These are phyloP conservation scores for Asterella californica DNA, from an alignment of 225 moss, liverwort and hornwort genomes.

Conservation along the genomic window DNA sequence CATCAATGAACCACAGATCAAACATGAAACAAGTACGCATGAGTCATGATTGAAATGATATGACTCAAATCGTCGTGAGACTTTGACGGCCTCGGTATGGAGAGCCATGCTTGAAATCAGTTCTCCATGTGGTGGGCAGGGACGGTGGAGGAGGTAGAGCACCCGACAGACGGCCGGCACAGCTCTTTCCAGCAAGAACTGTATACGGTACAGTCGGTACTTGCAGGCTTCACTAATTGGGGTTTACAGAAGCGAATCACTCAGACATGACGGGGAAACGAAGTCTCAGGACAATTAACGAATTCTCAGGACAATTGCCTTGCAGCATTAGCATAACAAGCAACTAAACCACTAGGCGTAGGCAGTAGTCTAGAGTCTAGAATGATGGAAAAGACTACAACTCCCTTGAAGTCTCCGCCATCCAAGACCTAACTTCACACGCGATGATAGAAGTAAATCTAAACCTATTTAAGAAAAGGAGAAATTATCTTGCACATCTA, in stretches of 20 bases:
- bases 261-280: too few species aligned
- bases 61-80: neutral
- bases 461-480: too few species aligned
- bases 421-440: too few species aligned
- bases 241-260: neutral
- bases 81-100: neutral
- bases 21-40: neutral
- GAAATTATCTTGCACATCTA: too few species aligned
- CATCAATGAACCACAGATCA: neutral
- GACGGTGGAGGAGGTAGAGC: neutral
- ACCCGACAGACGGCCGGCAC: neutral
- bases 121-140: neutral
- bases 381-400: neutral
- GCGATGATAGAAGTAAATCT: too few species aligned
- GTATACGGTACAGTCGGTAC: neutral
- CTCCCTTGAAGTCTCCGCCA: neutral
- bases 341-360: too few species aligned
- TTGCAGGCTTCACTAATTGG: neutral
- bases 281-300: too few species aligned
- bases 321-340: too few species aligned
- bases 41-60: too few species aligned
- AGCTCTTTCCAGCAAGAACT: neutral
- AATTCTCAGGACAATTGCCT: too few species aligned
- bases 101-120: neutral
- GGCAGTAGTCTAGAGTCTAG: too few species aligned